phyloP scores from a whole-genome alignment of 768 basidiomycete species.

The Peribolospora baueri region DNA sequence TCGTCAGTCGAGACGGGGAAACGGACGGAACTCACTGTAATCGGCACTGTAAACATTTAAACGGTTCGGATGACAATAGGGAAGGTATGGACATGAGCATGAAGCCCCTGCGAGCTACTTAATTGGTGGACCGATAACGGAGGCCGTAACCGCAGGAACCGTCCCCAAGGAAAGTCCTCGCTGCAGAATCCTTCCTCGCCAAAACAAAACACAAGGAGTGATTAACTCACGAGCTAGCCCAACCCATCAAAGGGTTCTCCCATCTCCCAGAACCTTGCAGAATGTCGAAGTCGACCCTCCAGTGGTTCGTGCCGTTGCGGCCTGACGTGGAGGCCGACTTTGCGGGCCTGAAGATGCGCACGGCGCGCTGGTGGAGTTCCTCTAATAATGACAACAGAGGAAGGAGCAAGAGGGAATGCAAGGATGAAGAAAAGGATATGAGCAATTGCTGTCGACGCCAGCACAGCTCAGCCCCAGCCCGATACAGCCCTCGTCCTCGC shows the following conservation, averaged over 20 bases:
- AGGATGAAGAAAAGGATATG: too few species aligned
- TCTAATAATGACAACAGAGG: constrained; percentile 22
- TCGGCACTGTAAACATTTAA: too few species aligned
- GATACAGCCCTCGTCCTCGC: too few species aligned
- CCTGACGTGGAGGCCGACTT: constrained; percentile 62
- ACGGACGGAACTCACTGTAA: too few species aligned
- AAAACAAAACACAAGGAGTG: neutral
- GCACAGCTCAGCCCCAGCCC: too few species aligned
- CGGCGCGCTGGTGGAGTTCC: constrained; percentile 61
- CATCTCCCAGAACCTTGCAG: constrained; percentile 73
- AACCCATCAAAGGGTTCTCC: constrained; percentile 98
- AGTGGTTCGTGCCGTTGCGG: constrained; percentile 56
- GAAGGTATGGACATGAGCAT: too few species aligned
- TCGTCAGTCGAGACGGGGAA: too few species aligned
- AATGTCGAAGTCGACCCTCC: constrained; percentile 86
- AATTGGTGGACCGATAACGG: too few species aligned
- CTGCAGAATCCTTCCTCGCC: neutral
- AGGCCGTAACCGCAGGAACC: too few species aligned
- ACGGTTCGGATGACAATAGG: too few species aligned
- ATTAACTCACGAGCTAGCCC: constrained; percentile 59
- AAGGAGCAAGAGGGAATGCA: neutral
- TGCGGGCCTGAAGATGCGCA: constrained; percentile 78
- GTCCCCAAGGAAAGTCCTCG: neutral
- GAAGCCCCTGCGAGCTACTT: too few species aligned
- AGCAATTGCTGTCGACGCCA: too few species aligned